Base-by-base conservation (phyloP, 1,284 basidiomycete genomes). In the Prillingera fragicola region DNA sequence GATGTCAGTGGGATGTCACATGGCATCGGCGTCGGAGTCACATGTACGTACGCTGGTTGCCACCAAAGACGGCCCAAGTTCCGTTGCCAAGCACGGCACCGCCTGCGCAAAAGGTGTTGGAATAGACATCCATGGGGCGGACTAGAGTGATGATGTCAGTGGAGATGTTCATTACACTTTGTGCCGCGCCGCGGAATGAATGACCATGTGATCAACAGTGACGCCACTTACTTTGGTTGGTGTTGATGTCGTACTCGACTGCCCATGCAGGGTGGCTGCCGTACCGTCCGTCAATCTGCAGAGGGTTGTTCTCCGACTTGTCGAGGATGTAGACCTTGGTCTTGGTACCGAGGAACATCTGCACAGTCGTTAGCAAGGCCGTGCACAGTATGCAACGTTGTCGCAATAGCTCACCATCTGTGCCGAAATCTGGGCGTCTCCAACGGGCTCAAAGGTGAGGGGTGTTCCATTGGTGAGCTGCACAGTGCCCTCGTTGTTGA, bases 61-160 rank as follows among this genome's bases (percentile, higher is more conserved):
- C 74, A 36, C 74, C 74, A 45, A 70, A 70, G 26, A 70, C 62
- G 23, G 61, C 66, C 74, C 74, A 77, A n/a, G 73, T 74, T 10
- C 77, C 76, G 60, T 78, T 76, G 3, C 73, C 75, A 26, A 77
- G 59, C 2, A 72, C 65, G 41, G 63, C 68, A 14, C 76, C 75
- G 37, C 74, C 74, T 6, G 73, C 73, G 50, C 73, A 91, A 73
- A 95, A 94, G 5, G 81, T 78, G 69, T 94, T 92, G 26, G 84
- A 87, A 48, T 71, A 65, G 37, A 94, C 78, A 47, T 85, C 83
- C 84, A 92, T 76, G 4, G 74, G 57, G 28, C 74, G 70, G 52
- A 43, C 36, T 38, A 13, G 9, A 24, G 24, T 22, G 19, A n/a
- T 13, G 19, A 10, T 14, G 36, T 38, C 23, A 38, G 36, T 18